Evolutionary conservation across 2,329 filamentous ascomycete species (phyloP), one percentile per base, ranked within the genome.

Genomic region (Tolypocladium tundrense): DNA sequence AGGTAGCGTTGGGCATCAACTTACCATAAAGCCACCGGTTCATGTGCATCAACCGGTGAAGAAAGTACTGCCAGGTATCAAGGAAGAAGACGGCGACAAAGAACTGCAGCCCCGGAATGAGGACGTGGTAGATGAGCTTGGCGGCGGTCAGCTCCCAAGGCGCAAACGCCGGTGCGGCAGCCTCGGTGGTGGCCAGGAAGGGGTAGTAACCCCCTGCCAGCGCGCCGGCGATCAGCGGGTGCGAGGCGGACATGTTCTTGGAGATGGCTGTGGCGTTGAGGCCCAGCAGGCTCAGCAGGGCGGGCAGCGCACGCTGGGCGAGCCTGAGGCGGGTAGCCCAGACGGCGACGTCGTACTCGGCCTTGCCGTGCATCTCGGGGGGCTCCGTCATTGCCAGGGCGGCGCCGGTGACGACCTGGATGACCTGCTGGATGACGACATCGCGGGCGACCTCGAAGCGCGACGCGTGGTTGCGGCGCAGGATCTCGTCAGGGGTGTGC

Each of bases 61-160:
- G 81, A 75, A 97, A 96, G 76, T 99, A 99, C 72, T 99, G 93
- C 94, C 94, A 99, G 51, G 91, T 94, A 74, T 99, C 94, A 65
- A 97, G 83, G 63, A 95, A 79, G 62, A 84, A 75, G 60, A 93
- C 82, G 31, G 87, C 94, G 54, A 89, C 68, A 59, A 83, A 75
- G 69, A 96, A 89, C 71, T 97, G 93, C 54, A 93, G 57, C 3
- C 77, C 80, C 0, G 94, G 94, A 61, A 97, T 80, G 43, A 87
- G 70, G 61, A 85, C 75, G 79, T 89, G 88, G 77, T 97, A 97
- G 63, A 96, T 83, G 60, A 82, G 77, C 72, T 87, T 88, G 48
- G 91, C 94, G 40, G 84, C 73, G 37, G 79, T 63, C 50, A 95
- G 68, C 74, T 97, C 93, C 93, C 93, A 97, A 2, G 77, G 72